phyloP scores from a whole-genome alignment of 345 rosid species.

The Rhizophora apiculata region DNA sequence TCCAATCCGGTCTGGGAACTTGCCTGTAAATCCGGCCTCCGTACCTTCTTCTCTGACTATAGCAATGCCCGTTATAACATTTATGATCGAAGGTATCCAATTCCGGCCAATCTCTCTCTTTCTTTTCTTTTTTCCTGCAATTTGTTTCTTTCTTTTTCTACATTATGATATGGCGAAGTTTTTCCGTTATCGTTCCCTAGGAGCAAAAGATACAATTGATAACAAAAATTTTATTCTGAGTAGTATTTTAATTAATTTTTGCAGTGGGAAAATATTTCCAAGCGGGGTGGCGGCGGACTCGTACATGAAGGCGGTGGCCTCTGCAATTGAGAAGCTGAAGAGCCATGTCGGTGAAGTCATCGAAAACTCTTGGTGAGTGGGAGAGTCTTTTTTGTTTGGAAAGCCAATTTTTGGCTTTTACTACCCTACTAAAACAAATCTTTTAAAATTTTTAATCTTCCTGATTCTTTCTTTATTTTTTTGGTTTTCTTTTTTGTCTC shows the following conservation, averaged over 20 bases:
- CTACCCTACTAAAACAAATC: neutral
- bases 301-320: constrained; percentile 82
- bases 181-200: neutral
- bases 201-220: neutral
- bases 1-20: constrained; percentile 92
- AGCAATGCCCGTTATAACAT: constrained; percentile 96
- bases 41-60: constrained; percentile 89
- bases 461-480: too few relatives aligned
- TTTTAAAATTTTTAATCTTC: too few relatives aligned
- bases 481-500: neutral
- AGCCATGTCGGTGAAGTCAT: constrained; percentile 39
- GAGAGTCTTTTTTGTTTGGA: too few relatives aligned
- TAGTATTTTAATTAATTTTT: neutral
- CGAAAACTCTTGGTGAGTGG: constrained; percentile 52
- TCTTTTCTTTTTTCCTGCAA: neutral
- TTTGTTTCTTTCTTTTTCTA: neutral
- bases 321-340: constrained; percentile 63
- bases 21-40: constrained; percentile 54
- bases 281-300: constrained; percentile 82
- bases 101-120: neutral
- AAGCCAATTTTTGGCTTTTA: neutral
- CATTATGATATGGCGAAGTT: neutral
- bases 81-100: constrained; percentile 74
- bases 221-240: neutral
- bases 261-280: constrained; percentile 85